A percentile compares a stretch with the other conserved stretches of the same genome.
phyloP scores from a whole-genome alignment of 2,329 filamentous ascomycete genomes.

The Cladosporium oxysporum region DNA sequence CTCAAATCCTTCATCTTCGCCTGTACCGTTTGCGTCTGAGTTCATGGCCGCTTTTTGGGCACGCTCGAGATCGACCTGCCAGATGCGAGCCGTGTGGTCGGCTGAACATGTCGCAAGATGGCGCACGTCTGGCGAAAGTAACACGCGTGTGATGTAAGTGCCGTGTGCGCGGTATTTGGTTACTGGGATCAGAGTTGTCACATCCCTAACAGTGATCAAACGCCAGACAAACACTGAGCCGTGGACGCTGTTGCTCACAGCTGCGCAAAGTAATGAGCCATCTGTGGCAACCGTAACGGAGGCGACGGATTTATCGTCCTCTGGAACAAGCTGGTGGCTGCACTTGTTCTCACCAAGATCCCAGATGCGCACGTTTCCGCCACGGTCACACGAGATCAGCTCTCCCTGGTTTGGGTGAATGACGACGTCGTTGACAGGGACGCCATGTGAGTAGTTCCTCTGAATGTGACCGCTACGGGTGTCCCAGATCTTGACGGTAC shows the following conservation, averaged over 20 bases:
- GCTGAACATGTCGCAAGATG: slow-evolving; percentile 92
- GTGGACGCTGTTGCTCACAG: slow-evolving; percentile 74
- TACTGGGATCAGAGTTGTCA: slow-evolving; percentile 80
- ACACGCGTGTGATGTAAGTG: slow-evolving; percentile 88
- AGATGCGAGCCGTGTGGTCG: slow-evolving; percentile 94
- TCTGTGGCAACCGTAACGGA: slow-evolving; percentile 96
- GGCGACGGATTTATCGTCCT: slow-evolving; percentile 89
- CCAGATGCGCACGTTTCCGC: slow-evolving; percentile 92
- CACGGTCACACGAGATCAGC: slow-evolving; percentile 92
- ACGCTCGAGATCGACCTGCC: slow-evolving; percentile 74
- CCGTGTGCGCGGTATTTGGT: slow-evolving; percentile 89
- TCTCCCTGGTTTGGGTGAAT: slow-evolving; percentile 99
- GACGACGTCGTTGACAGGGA: slow-evolving; percentile 94
- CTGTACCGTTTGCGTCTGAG: slow-evolving; percentile 19
- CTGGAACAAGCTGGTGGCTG: slow-evolving; percentile 91
- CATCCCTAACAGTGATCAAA: slow-evolving; percentile 78
- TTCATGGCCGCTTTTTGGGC: slow-evolving; percentile 23
- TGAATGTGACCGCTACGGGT: slow-evolving; percentile 83
- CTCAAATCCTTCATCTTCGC: slow-evolving; percentile 54
- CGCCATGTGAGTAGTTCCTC: slow-evolving; percentile 87
- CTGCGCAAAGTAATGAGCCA: slow-evolving; percentile 83
- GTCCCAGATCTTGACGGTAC: slow-evolving; percentile 94
- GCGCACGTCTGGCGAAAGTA: slow-evolving; percentile 90
- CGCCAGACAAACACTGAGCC: slow-evolving; percentile 98
- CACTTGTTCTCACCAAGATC: slow-evolving; percentile 96